Percentiles rank a stretch among this genome's conserved stretches.
These are phyloP conservation scores for Lathyrus aphaca DNA, from an alignment of 306 rosid genomes.

Conservation along the genomic window DNA sequence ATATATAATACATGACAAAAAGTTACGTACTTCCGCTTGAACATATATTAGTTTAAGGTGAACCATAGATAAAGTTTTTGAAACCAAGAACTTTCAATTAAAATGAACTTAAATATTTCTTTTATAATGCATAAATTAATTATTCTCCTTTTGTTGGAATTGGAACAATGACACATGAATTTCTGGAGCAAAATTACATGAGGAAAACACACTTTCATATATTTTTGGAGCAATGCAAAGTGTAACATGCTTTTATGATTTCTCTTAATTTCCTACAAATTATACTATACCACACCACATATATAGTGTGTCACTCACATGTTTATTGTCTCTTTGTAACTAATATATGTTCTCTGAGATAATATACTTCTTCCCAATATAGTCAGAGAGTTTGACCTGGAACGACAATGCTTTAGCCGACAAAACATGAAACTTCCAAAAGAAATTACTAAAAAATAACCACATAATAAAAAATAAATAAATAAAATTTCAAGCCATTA, in stretches of 20 bases:
- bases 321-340: background rate
- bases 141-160: no score
- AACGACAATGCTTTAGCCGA: slow-evolving; percentile 25
- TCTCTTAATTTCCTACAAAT: background rate
- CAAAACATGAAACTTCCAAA: slow-evolving; percentile 4
- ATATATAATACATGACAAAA: background rate
- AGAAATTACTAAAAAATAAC: background rate
- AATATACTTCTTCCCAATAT: slow-evolving; percentile 89
- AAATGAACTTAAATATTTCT: background rate
- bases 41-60: background rate
- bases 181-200: background rate
- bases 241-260: background rate
- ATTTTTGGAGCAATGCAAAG: background rate
- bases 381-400: slow-evolving; percentile 91
- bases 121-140: no score
- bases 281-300: no score
- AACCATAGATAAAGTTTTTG: background rate
- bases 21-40: background rate
- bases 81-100: background rate
- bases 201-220: background rate
- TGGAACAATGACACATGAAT: no score
- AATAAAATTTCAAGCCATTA: no score
- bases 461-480: no score
- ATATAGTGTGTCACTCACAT: background rate
- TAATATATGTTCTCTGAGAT: slow-evolving; percentile 40